Evolutionary conservation across 345 rosid species (phyloP).

Genomic region (Lepidium didymum): DNA sequence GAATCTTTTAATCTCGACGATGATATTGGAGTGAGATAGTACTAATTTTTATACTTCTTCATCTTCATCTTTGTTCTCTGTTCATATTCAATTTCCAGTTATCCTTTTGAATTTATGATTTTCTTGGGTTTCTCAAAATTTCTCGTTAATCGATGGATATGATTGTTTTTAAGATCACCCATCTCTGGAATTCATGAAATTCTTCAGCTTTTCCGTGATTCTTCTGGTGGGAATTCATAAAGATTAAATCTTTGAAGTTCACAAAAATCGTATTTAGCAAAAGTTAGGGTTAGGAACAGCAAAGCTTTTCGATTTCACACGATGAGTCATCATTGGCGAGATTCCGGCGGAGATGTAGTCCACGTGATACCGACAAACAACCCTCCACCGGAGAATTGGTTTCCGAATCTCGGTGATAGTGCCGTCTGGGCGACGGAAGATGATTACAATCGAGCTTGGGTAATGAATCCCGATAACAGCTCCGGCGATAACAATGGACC

Average conservation of each 20-base stretch:
- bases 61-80: background rate
- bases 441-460: conserved; percentile 69
- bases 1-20: conserved; percentile 12
- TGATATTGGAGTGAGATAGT: background rate
- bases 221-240: background rate
- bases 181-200: conserved; percentile 24
- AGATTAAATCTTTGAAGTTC: background rate
- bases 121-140: conserved; percentile 19
- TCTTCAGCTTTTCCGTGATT: conserved; percentile 9
- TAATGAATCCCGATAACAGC: conserved; percentile 23
- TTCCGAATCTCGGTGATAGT: conserved; percentile 48
- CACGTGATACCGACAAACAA: conserved; percentile 52
- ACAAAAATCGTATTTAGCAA: background rate
- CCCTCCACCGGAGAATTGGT: conserved; percentile 50
- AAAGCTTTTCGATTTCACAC: background rate
- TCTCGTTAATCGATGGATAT: conserved; percentile 12
- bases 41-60: background rate
- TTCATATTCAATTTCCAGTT: conserved; percentile 3
- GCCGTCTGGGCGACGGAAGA: conserved; percentile 92
- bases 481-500: conserved; percentile 37
- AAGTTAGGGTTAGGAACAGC: conserved; percentile 32
- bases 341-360: conserved; percentile 65
- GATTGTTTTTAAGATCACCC: conserved; percentile 18
- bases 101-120: background rate
- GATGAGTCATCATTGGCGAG: conserved; percentile 59